These are phyloP conservation scores for Chloromonas sp. DNA, from an alignment of 163 green algal genomes.

Conservation along the genomic window DNA sequence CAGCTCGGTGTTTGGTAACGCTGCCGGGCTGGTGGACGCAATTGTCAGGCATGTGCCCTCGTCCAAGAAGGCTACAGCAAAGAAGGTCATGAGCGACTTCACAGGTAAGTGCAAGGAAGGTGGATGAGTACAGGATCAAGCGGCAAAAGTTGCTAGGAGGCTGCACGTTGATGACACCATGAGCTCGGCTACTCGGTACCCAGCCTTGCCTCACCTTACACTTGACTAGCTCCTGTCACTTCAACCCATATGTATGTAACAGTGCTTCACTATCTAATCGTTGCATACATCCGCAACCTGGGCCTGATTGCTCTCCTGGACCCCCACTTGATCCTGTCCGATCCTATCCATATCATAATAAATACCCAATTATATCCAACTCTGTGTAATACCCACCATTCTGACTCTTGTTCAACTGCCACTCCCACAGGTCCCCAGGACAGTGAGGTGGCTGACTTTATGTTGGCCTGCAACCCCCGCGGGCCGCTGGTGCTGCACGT, in stretches of 20 bases:
- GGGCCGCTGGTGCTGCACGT: slow-evolving; percentile 83
- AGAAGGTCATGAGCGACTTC: slow-evolving; percentile 65
- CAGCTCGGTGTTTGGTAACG: slow-evolving; percentile 68
- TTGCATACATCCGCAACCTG: too few relatives aligned
- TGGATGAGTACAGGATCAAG: too few relatives aligned
- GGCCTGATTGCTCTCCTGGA: too few relatives aligned
- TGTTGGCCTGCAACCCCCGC: slow-evolving; percentile 67
- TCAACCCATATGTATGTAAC: too few relatives aligned
- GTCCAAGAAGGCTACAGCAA: slow-evolving; percentile 51
- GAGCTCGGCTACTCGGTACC: background rate
- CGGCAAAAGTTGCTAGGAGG: too few relatives aligned
- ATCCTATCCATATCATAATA: too few relatives aligned
- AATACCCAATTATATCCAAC: too few relatives aligned
- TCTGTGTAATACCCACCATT: too few relatives aligned
- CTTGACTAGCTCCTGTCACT: background rate
- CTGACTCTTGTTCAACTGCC: too few relatives aligned
- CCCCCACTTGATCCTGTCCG: too few relatives aligned
- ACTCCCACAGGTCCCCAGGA: slow-evolving; percentile 17
- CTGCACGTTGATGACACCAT: too few relatives aligned
- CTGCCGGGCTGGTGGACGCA: slow-evolving; percentile 79
- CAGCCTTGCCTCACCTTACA: background rate
- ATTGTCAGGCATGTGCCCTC: slow-evolving; percentile 75
- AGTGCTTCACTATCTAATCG: too few relatives aligned
- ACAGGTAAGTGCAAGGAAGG: slow-evolving; percentile 14
- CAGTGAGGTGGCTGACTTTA: slow-evolving; percentile 58